Conservation (phyloP, 345 rosid species). For the Laguncularia racemosa region DNA sequence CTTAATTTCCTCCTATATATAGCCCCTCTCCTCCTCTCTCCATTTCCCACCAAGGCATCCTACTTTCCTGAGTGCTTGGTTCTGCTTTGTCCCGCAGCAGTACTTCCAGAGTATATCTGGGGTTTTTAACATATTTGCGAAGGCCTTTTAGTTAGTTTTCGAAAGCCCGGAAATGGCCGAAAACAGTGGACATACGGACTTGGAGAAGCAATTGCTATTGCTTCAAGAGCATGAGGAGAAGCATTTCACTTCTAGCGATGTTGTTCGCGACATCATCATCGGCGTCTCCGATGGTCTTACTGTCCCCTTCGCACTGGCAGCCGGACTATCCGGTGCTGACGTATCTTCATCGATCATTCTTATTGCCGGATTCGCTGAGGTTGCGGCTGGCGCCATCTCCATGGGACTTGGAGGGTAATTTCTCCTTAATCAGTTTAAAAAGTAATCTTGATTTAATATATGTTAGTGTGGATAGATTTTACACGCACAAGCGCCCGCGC, state of each 20-base stretch:
- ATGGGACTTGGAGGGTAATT: slow-evolving; percentile 96
- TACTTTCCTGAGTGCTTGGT: no score
- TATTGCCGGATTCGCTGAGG: slow-evolving; percentile 90
- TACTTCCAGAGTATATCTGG: no score
- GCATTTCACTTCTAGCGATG: slow-evolving; percentile 88
- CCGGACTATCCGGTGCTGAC: slow-evolving; percentile 87
- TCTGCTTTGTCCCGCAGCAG: no score
- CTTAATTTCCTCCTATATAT: no score
- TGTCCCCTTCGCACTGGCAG: slow-evolving; percentile 94
- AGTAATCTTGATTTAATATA: no score
- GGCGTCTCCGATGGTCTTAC: slow-evolving; percentile 97
- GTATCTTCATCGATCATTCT: slow-evolving; percentile 80
- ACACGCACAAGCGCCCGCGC: no score
- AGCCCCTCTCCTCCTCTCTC: no score
- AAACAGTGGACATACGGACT: slow-evolving; percentile 2
- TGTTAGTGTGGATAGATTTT: no score
- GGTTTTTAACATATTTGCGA: no score
- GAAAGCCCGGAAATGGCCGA: slow-evolving; percentile 10
- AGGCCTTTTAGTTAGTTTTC: no score
- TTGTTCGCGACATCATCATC: slow-evolving; percentile 88
- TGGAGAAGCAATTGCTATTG: slow-evolving; percentile 26
- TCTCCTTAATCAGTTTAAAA: no score
- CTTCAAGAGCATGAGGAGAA: slow-evolving; percentile 70
- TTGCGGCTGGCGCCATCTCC: slow-evolving; percentile 91
- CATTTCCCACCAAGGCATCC: no score